A percentile compares a stretch with the other conserved stretches of the same genome.
Evolutionary conservation across 495 filamentous ascomycete species (phyloP).

Genomic region (Aspergillus cavernicola): DNA sequence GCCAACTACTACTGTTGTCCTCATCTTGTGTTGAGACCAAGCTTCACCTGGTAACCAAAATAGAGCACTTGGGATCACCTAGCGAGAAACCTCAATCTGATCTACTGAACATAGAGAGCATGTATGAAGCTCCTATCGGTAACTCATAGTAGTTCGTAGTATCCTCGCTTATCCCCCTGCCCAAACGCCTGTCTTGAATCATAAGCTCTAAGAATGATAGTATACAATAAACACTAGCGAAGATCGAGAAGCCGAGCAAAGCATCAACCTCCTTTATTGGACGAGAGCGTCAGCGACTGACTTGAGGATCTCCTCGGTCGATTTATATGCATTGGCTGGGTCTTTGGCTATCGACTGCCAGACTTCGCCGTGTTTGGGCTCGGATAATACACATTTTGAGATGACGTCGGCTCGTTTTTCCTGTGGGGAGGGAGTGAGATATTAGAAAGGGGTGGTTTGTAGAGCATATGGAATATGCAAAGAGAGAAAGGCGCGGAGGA

Average conservation of each 20-base stretch:
- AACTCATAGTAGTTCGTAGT: background rate
- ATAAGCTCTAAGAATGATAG: background rate
- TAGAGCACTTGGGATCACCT: no score
- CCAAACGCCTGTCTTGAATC: background rate
- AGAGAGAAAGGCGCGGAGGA: background rate
- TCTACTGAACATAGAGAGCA: no score
- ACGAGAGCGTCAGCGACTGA: constrained; percentile 52
- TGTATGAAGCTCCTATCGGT: no score
- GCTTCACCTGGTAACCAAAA: no score
- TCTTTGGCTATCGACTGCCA: constrained; percentile 87
- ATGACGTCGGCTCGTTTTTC: constrained; percentile 84
- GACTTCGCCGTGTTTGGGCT: constrained; percentile 88
- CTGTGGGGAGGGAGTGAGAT: constrained; percentile 21
- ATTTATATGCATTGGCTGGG: constrained; percentile 69
- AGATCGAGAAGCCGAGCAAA: background rate
- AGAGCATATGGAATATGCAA: background rate
- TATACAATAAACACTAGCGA: background rate
- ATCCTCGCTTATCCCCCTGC: background rate
- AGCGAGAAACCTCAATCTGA: no score
- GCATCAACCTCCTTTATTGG: constrained; percentile 4
- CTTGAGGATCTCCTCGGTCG: constrained; percentile 77
- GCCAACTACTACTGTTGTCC: no score
- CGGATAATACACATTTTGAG: constrained; percentile 66
- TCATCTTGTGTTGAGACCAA: no score
- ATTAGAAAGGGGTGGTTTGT: background rate